phyloP scores from a whole-genome alignment of 1,284 basidiomycete genomes.

The Fistulinella cinereoalba region DNA sequence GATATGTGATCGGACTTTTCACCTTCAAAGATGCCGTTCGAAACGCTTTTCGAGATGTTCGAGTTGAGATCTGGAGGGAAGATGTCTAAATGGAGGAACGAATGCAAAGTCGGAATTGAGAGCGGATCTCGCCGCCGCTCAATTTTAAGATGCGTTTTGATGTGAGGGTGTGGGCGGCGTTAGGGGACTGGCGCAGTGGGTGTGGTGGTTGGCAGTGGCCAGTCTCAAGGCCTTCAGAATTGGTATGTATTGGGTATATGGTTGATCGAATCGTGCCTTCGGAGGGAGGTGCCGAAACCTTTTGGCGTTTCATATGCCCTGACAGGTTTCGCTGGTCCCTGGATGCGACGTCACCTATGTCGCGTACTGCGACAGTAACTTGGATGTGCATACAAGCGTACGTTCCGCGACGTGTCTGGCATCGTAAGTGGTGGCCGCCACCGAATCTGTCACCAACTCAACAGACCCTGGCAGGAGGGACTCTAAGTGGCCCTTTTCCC shows the following conservation, averaged over 20 bases:
- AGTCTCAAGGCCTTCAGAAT: not conserved
- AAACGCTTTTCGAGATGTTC: constrained; percentile 7
- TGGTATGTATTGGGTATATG: no score
- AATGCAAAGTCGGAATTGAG: constrained; percentile 20
- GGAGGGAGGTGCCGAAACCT: not conserved
- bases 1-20: constrained; percentile 21
- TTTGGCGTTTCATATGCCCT: not conserved
- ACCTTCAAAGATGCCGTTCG: constrained; percentile 19
- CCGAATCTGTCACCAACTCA: not conserved
- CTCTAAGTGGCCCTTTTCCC: not conserved
- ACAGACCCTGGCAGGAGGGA: not conserved
- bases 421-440: not conserved
- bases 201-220: not conserved
- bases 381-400: constrained; percentile 4
- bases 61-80: constrained; percentile 27
- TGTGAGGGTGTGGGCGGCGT: constrained; percentile 16
- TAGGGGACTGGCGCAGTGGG: constrained; percentile 14
- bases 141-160: not conserved
- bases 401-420: not conserved
- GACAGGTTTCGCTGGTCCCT: not conserved
- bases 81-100: not conserved
- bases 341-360: constrained; percentile 4
- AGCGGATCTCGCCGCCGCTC: constrained; percentile 26
- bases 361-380: constrained; percentile 10
- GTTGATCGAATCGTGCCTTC: not conserved